These are phyloP conservation scores for Multifurca ochricompacta DNA, from an alignment of 768 basidiomycete genomes.

Conservation along the genomic window DNA sequence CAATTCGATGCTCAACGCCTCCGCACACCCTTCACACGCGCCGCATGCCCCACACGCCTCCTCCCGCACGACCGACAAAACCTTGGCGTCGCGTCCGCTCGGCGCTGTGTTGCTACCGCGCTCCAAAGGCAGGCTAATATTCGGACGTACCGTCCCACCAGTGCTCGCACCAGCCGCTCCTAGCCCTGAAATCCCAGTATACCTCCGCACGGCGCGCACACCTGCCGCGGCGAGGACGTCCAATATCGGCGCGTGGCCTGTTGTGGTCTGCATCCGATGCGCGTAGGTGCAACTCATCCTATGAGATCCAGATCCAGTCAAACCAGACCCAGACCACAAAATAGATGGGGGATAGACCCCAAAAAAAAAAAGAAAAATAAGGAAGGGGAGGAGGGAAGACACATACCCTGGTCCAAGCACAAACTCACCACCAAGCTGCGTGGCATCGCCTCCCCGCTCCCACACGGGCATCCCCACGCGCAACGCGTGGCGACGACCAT, in stretches of 20 bases:
- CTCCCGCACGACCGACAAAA: constrained; percentile 20
- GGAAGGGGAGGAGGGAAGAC: constrained; percentile 11
- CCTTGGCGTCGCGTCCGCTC: constrained; percentile 11
- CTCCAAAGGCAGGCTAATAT: constrained; percentile 5
- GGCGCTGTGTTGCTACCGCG: no score
- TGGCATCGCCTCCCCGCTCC: constrained; percentile 68
- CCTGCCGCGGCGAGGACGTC: constrained; percentile 63
- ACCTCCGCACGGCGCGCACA: constrained; percentile 20
- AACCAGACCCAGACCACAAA: no score
- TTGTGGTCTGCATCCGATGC: constrained; percentile 76
- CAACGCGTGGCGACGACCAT: constrained; percentile 66
- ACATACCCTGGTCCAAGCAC: constrained; percentile 54
- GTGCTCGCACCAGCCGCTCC: not conserved
- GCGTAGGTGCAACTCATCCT: constrained; percentile 65
- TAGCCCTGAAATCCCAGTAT: not conserved
- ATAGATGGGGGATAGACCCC: no score
- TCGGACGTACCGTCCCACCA: not conserved
- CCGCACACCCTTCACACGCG: constrained; percentile 4
- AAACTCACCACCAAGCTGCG: constrained; percentile 88
- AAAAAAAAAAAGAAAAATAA: not conserved
- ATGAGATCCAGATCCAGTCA: no score
- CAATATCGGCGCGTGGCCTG: constrained; percentile 65
- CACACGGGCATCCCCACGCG: constrained; percentile 74
- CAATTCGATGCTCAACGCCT: constrained; percentile 12
- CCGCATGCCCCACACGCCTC: constrained; percentile 12